Percentiles rank a stretch among this genome's conserved stretches.
Conservation (phyloP, 768 basidiomycete species). For the Macrolepiota albuminosa region DNA sequence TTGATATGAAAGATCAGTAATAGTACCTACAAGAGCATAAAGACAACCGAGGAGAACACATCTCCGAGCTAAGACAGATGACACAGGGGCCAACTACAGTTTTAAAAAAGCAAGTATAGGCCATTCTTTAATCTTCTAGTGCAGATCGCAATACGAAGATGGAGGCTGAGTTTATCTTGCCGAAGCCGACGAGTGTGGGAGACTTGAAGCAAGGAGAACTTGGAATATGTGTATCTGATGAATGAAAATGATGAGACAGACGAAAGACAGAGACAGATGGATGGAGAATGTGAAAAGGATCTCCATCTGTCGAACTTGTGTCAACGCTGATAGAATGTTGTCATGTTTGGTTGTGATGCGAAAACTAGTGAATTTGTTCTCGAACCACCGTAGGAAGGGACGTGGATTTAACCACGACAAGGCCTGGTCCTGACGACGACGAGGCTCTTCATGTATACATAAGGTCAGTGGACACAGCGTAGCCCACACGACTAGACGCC, state of each 20-base stretch:
- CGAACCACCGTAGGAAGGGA: neutral
- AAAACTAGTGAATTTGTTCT: conserved; percentile 5
- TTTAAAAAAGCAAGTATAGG: neutral
- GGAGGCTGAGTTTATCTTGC: neutral
- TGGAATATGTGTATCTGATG: neutral
- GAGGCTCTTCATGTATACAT: conserved; percentile 10
- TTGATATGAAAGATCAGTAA: neutral
- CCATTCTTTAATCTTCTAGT: neutral
- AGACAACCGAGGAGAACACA: neutral
- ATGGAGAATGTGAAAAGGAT: neutral
- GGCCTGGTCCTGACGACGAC: conserved; percentile 2
- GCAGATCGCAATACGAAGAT: conserved; percentile 3
- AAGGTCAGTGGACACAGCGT: conserved; percentile 5
- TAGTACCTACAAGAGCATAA: neutral
- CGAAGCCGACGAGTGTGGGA: neutral
- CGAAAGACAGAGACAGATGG: neutral
- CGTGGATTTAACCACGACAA: neutral
- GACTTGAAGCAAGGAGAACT: conserved; percentile 1
- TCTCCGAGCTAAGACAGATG: neutral
- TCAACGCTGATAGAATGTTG: neutral
- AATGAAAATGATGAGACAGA: neutral
- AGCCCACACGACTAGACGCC: conserved; percentile 1
- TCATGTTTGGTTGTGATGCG: conserved; percentile 13
- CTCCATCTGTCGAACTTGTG: conserved; percentile 4
- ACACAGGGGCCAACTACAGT: neutral